Conservation (phyloP, 2,329 filamentous ascomycete genomes). For the Cryphonectria parasitica region DNA sequence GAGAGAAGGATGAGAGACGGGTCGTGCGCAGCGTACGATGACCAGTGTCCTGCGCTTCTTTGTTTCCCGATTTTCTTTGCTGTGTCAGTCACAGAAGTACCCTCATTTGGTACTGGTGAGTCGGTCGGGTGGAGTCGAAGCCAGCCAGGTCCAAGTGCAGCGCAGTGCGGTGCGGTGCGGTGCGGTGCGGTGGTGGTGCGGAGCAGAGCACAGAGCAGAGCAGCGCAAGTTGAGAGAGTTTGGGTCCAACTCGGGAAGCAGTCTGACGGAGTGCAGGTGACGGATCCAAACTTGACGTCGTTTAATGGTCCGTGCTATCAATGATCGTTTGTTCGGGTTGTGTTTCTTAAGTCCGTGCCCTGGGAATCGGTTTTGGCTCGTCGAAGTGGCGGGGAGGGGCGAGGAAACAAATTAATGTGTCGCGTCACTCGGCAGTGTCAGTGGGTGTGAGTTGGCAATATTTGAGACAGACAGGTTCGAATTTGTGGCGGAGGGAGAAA, state of each 20-base stretch:
- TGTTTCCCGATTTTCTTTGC: slow-evolving; percentile 5
- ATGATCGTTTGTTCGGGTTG: background rate
- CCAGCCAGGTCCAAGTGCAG: background rate
- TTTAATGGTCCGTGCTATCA: slow-evolving; percentile 16
- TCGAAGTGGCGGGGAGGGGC: background rate
- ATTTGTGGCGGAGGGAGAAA: background rate
- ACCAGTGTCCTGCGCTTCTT: background rate
- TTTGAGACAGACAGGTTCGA: background rate
- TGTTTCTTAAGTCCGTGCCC: slow-evolving; percentile 3
- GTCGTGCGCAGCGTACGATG: background rate
- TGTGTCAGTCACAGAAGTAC: slow-evolving; percentile 4
- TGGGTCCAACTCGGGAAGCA: background rate
- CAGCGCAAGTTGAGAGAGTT: background rate
- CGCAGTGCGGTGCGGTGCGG: background rate
- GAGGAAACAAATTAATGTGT: slow-evolving; percentile 18
- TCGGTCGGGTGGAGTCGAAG: background rate
- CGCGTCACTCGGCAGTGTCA: slow-evolving; percentile 2
- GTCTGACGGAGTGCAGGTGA: background rate
- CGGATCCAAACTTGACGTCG: slow-evolving; percentile 1
- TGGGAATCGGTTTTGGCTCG: background rate
- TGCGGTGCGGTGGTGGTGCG: background rate
- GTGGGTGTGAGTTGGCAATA: background rate
- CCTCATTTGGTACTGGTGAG: background rate
- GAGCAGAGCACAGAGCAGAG: background rate
- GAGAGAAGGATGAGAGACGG: background rate